Evolutionary conservation across 116 monocot species (phyloP).

Genomic region (Trichopus zeylanicus): DNA sequence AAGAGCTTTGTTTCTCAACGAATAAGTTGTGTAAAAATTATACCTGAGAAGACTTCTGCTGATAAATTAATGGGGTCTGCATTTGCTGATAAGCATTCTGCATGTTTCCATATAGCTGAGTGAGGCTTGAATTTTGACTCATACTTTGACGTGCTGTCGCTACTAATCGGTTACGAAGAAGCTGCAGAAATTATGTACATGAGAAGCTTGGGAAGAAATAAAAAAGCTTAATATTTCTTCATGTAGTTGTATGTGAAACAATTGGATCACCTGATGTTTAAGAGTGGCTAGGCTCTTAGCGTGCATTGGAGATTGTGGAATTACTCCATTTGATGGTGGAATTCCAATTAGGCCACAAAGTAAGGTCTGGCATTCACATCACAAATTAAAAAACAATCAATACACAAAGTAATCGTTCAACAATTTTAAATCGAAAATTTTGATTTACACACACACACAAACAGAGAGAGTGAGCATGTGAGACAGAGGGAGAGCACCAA

Average conservation of each 20-base stretch:
- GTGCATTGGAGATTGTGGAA: slow-evolving; percentile 95
- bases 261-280: slow-evolving; percentile 66
- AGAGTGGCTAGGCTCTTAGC: slow-evolving; percentile 88
- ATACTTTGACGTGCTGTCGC: slow-evolving; percentile 61
- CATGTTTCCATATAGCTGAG: slow-evolving; percentile 59
- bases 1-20: neutral
- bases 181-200: slow-evolving; percentile 32
- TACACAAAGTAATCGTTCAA: neutral
- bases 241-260: neutral
- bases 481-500: slow-evolving; percentile 28
- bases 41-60: slow-evolving; percentile 41
- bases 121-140: slow-evolving; percentile 58
- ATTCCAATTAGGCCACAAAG: slow-evolving; percentile 79
- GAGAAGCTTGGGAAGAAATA: neutral
- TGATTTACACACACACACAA: neutral
- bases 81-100: slow-evolving; percentile 75
- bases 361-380: slow-evolving; percentile 37
- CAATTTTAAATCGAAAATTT: neutral
- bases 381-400: neutral
- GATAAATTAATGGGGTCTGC: slow-evolving; percentile 74
- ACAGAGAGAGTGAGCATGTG: neutral
- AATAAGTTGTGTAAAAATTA: neutral
- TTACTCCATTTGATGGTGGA: slow-evolving; percentile 90
- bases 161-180: slow-evolving; percentile 48
- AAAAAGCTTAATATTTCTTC: neutral